These are phyloP conservation scores for Diaporthe nobilis DNA, from an alignment of 2,329 filamentous ascomycete genomes.

Conservation along the genomic window DNA sequence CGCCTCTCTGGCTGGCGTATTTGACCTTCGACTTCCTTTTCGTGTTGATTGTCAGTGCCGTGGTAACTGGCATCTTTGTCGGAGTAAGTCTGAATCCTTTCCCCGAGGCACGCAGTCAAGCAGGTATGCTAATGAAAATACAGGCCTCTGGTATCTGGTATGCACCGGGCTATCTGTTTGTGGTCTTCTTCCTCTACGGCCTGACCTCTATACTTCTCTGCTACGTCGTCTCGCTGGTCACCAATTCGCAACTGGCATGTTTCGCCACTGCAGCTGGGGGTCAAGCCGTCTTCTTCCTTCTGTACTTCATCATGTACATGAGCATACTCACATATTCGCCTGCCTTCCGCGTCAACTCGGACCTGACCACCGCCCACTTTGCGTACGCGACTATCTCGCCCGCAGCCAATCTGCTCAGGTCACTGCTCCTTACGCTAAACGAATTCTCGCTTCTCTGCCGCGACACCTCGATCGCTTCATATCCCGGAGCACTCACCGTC, in stretches of 20 bases:
- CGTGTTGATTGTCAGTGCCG: constrained; percentile 75
- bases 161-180: constrained; percentile 83
- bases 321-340: constrained; percentile 81
- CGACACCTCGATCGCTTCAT: constrained; percentile 71
- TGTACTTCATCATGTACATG: constrained; percentile 81
- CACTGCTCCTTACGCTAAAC: constrained; percentile 84
- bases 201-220: constrained; percentile 81
- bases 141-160: constrained; percentile 76
- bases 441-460: constrained; percentile 86
- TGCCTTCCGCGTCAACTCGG: constrained; percentile 75
- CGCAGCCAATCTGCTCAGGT: constrained; percentile 80
- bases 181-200: constrained; percentile 86
- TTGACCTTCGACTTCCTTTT: constrained; percentile 84
- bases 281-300: constrained; percentile 79
- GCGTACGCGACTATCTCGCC: constrained; percentile 81
- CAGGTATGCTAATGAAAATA: background rate
- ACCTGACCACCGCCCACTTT: constrained; percentile 80
- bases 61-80: constrained; percentile 78
- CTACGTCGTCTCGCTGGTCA: constrained; percentile 85
- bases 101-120: background rate
- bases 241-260: constrained; percentile 40
- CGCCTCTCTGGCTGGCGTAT: constrained; percentile 90
- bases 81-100: constrained; percentile 27
- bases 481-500: constrained; percentile 78
- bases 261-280: constrained; percentile 81